phyloP scores from a whole-genome alignment of 164 flowering plant species.

The Cinnamomum chago region DNA sequence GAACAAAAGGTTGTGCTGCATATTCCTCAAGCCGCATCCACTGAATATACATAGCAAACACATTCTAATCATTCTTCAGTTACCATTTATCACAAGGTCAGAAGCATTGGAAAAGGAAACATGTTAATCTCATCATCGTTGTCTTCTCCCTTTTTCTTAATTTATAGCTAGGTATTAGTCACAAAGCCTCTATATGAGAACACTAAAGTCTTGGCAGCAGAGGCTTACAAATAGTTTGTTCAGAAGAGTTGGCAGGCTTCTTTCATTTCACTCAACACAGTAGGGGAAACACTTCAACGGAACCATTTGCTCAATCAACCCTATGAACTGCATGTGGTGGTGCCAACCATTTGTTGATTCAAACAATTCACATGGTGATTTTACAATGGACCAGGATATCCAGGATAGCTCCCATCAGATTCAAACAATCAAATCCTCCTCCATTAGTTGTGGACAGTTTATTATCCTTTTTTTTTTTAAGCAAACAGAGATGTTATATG shows the following conservation, averaged over 20 bases:
- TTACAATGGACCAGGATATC: not conserved
- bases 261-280: not conserved
- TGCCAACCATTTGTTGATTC: not conserved
- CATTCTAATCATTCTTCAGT: not conserved
- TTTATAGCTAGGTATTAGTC: not conserved
- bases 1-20: conserved; percentile 44
- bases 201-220: not conserved
- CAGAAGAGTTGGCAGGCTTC: not conserved
- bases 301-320: not conserved
- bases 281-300: not conserved
- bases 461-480: too few species aligned
- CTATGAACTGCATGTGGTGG: not conserved
- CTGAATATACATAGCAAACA: conserved; percentile 28
- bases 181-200: not conserved
- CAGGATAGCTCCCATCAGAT: not conserved
- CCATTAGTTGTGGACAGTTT: not conserved
- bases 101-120: not conserved
- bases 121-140: not conserved
- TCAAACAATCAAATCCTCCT: not conserved
- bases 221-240: not conserved
- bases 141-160: not conserved
- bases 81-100: not conserved
- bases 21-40: conserved; percentile 80
- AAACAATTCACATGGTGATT: not conserved
- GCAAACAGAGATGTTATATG: too few species aligned